Percentiles rank a stretch among this genome's conserved stretches.
Evolutionary conservation across 2,329 filamentous ascomycete species (phyloP).

Genomic region (Pseudogymnoascus sp.): DNA sequence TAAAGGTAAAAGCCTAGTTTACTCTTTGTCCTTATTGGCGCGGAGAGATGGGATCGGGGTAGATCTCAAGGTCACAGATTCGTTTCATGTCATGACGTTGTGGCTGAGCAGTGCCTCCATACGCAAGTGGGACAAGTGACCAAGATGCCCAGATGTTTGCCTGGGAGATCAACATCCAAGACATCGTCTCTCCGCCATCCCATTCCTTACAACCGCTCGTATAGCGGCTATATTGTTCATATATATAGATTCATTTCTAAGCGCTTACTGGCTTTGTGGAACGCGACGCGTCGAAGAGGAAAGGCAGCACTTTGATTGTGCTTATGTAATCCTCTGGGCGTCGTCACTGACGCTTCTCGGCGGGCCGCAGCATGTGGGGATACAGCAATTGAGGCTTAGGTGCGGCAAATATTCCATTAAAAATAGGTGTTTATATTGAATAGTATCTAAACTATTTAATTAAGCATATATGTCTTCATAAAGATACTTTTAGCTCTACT

Average conservation of each 20-base stretch:
- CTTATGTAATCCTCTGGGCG: neutral
- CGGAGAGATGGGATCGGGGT: neutral
- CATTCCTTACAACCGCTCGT: neutral
- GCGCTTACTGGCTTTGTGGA: neutral
- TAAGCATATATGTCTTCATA: neutral
- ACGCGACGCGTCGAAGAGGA: neutral
- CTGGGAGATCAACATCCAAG: neutral
- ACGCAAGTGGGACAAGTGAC: neutral
- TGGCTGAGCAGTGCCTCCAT: neutral
- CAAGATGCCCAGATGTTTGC: neutral
- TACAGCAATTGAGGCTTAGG: neutral
- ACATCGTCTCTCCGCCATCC: neutral
- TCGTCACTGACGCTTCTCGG: neutral
- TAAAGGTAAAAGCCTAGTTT: neutral
- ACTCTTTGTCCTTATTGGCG: constrained; percentile 10
- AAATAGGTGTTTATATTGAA: neutral
- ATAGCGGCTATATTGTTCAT: constrained; percentile 1
- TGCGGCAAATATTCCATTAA: neutral
- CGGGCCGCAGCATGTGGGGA: neutral
- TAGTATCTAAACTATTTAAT: neutral
- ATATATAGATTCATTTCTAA: neutral
- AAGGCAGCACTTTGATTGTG: neutral
- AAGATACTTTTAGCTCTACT: neutral
- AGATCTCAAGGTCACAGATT: constrained; percentile 12
- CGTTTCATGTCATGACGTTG: constrained; percentile 10